A percentile compares a stretch with the other conserved stretches of the same genome.
Conservation (phyloP, 169 alveolate species). For the Eimeria praecox region DNA sequence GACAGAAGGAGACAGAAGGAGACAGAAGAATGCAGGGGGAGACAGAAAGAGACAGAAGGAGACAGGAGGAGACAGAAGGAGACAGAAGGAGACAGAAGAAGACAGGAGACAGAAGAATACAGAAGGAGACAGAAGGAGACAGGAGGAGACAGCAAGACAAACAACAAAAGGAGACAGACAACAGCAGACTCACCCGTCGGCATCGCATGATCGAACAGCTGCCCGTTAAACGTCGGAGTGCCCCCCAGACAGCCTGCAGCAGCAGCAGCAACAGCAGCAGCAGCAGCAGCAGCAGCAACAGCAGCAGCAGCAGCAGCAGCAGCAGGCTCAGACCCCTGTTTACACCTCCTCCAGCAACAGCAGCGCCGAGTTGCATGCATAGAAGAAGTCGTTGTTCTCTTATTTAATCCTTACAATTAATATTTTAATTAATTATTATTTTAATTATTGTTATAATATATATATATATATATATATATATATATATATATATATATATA, state of each 20-base stretch:
- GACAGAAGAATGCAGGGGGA: too few relatives aligned
- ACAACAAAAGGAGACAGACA: neutral
- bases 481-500: too few relatives aligned
- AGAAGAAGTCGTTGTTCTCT: too few relatives aligned
- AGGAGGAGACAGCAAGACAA: neutral
- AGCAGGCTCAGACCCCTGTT: neutral
- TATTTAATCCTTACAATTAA: too few relatives aligned
- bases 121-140: neutral
- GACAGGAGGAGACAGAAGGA: too few relatives aligned
- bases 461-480: too few relatives aligned
- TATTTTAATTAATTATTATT: too few relatives aligned
- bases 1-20: neutral
- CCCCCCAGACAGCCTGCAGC: constrained; percentile 63
- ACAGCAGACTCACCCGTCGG: constrained; percentile 72
- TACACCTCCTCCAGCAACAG: neutral
- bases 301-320: neutral
- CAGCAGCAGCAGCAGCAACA: neutral
- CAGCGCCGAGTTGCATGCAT: neutral
- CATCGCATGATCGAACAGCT: constrained; percentile 81
- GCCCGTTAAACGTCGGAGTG: constrained; percentile 74
- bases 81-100: too few relatives aligned
- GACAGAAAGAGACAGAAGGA: too few relatives aligned
- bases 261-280: constrained; percentile 12
- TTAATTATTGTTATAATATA: too few relatives aligned
- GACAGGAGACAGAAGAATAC: neutral